Conservation (phyloP, 441 rosid species). For the Pelargonium hybrid region DNA sequence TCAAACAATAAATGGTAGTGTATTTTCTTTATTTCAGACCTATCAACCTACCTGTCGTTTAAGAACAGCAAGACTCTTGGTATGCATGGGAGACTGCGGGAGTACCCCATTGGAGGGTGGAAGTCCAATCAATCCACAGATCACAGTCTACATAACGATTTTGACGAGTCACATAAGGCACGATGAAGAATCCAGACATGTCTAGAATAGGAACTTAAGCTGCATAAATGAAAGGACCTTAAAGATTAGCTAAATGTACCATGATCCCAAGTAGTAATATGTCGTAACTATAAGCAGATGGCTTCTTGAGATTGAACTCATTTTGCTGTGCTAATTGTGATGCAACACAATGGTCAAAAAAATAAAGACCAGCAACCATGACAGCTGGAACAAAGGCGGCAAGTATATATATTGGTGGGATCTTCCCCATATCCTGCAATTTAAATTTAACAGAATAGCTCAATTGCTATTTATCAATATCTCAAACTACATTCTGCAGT, state of each 20-base stretch:
- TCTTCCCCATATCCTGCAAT: conserved; percentile 70
- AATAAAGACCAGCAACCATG: conserved; percentile 82
- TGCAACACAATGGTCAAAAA: conserved; percentile 84
- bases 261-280: conserved; percentile 52
- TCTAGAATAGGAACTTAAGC: background rate
- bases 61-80: conserved; percentile 74
- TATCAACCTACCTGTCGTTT: conserved; percentile 51
- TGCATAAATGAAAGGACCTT: background rate
- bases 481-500: background rate
- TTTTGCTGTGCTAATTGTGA: conserved; percentile 83
- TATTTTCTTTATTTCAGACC: background rate
- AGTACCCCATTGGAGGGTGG: conserved; percentile 89
- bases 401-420: conserved; percentile 48
- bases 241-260: conserved; percentile 26
- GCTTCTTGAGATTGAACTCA: conserved; percentile 75
- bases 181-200: background rate
- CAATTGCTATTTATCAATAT: background rate
- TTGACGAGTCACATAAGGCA: background rate
- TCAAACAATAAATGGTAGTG: background rate
- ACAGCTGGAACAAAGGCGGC: conserved; percentile 67
- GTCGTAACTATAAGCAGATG: conserved; percentile 80
- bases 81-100: conserved; percentile 90
- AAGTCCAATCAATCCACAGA: conserved; percentile 75
- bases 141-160: conserved; percentile 38
- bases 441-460: background rate